A percentile compares a stretch with the other conserved stretches of the same genome.
phyloP scores from a whole-genome alignment of 805 yeast species.

The Sungouiozyma intestinalis region DNA sequence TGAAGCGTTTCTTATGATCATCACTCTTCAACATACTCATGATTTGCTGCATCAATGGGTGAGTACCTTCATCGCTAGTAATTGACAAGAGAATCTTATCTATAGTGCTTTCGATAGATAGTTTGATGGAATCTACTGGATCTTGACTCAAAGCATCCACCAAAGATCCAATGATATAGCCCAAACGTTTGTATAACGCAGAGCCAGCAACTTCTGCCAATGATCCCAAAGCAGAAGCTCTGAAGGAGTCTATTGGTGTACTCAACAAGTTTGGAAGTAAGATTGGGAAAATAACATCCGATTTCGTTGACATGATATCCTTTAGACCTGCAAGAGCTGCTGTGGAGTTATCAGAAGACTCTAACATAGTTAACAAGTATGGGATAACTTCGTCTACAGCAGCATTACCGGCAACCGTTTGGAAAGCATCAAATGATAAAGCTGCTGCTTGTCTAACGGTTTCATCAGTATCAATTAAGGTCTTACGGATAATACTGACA shows the following conservation, averaged over 20 bases:
- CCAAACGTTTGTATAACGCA: conserved; percentile 62
- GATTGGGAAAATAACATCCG: conserved; percentile 89
- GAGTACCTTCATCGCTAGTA: conserved; percentile 67
- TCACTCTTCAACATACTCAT: conserved; percentile 70
- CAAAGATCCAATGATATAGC: conserved; percentile 63
- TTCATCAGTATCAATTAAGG: conserved; percentile 64
- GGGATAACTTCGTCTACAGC: conserved; percentile 90
- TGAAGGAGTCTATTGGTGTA: conserved; percentile 72
- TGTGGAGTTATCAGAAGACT: conserved; percentile 46
- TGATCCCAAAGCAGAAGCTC: conserved; percentile 80
- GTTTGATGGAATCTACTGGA: conserved; percentile 30
- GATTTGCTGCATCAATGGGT: conserved; percentile 74
- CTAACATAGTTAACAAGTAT: conserved; percentile 59
- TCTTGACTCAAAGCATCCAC: conserved; percentile 43
- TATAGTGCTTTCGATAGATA: conserved; percentile 43
- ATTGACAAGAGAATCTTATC: conserved; percentile 65
- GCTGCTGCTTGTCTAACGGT: conserved; percentile 88
- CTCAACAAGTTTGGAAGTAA: conserved; percentile 74
- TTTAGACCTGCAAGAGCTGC: conserved; percentile 78
- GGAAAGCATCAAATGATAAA: conserved; percentile 77
- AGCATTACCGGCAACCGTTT: conserved; percentile 66
- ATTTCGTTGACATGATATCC: conserved; percentile 83
- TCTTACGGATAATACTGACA: conserved; percentile 64
- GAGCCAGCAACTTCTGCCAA: conserved; percentile 85
- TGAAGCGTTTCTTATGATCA: conserved; percentile 50